A percentile compares a stretch with the other conserved stretches of the same genome.
These are phyloP conservation scores for Chaetoceros tenuissimus DNA, from an alignment of 108 stramenopile genomes.

Conservation along the genomic window DNA sequence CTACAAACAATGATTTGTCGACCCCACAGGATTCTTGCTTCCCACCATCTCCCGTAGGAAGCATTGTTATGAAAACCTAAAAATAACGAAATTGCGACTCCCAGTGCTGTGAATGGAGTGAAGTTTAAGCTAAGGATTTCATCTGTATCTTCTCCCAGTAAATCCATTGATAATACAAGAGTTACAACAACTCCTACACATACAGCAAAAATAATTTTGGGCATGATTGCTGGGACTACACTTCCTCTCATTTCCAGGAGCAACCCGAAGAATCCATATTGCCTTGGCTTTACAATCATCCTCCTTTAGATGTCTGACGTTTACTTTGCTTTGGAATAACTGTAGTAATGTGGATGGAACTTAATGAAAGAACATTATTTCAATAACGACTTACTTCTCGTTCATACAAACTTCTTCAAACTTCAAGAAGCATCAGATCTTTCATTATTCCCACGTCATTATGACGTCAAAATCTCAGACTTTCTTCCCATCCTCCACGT, in stretches of 20 bases:
- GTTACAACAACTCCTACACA: background rate
- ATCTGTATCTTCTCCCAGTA: background rate
- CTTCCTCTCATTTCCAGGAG: slow-evolving; percentile 1
- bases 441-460: too few species aligned
- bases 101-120: slow-evolving; percentile 10
- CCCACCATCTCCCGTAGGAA: slow-evolving; percentile 15
- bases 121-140: background rate
- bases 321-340: too few species aligned
- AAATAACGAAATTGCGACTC: slow-evolving; percentile 14
- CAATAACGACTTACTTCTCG: too few species aligned
- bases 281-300: background rate
- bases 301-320: too few species aligned
- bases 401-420: too few species aligned
- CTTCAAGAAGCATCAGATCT: too few species aligned
- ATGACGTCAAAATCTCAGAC: too few species aligned
- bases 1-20: slow-evolving; percentile 8
- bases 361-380: too few species aligned
- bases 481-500: too few species aligned
- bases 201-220: slow-evolving; percentile 4
- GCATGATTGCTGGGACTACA: slow-evolving; percentile 9
- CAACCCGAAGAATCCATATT: background rate
- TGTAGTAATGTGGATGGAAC: background rate
- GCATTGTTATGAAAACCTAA: slow-evolving; percentile 18
- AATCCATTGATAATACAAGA: slow-evolving; percentile 2
- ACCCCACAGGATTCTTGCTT: slow-evolving; percentile 12